Base-by-base conservation (phyloP, 2,329 filamentous ascomycete genomes). In the Paecilomyces fulvus region DNA sequence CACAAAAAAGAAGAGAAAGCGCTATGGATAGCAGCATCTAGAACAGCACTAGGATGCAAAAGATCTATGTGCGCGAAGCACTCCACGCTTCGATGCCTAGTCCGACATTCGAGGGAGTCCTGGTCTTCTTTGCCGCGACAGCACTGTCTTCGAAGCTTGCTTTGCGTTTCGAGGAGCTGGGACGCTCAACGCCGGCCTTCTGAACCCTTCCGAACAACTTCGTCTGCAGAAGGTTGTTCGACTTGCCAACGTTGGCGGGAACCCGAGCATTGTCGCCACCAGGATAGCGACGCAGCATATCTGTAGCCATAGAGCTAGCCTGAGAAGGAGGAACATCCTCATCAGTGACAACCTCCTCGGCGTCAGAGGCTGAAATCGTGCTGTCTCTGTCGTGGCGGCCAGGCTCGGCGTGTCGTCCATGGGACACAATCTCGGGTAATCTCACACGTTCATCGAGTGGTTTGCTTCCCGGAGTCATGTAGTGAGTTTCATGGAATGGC, bases 331-430 rank as follows among this genome's bases (percentile, higher is more conserved):
- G 81, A 0, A 91, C 73, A 49, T 87, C 84, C 60, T 88, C 82
- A 46, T 88, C 85, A 53, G 79, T 81, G 10, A 82, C 79, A 8
- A 67, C 72, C 49, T 75, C 71, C 52, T 80, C 79, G 7, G 70
- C 67, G 49, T 83, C 82, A 1, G 80, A 82, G 20, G 83, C 86
- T 1, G 90, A 94, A 52, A 94, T 91, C 1, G 90, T 95, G 74
- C 89, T 92, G 70, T 95, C 90, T 58, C 89, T 84, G 70, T 90
- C 91, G 71, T 85, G 84, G 54, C 83, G 83, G 37, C 82, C 79
- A 52, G 76, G 76, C 20, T 77, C 75, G 10, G 62, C 60, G 12
- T 64, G 66, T 20, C 65, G 62, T 23, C 63, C 63, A 28, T 69
- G 66, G 52, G 67, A 51, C 63, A 67, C 25, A 62, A 64, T 53